Base-by-base conservation (phyloP, 305 asterid genomes). In the Rubia tinctorum region DNA sequence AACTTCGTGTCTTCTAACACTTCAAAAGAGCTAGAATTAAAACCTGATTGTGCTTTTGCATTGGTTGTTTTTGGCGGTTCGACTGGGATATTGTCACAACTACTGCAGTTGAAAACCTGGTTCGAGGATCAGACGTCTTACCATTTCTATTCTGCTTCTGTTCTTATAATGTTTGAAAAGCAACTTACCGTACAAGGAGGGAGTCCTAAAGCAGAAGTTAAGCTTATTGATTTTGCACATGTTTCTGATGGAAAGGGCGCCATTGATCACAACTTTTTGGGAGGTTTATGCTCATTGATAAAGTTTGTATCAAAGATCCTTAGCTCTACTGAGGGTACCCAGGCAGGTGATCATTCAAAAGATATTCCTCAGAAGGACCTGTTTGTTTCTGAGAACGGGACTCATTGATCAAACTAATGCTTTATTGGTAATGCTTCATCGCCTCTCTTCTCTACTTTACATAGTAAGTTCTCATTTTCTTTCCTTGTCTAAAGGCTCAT, bases 151-250 rank as follows among this genome's bases (percentile, higher is more conserved):
- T 74, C 90, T 39, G 78, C 85, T 78, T 84, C 88, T 13, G 55
- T 83, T 67, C 85, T 79, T 40, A 60, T 85, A 73, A 75, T 76
- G 75, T 85, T 71, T 58, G 85, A 87, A 68, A 81, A 83, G 68
- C 84, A 75, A 82, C 79, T 73, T 37, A 81, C 76, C 9, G 49
- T 77, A 65, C 66, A 77, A 66, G 86, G 87, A 67, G 76, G 69
- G 74, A 75, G 59, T 76, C 83, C 87, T 80, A 73, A 81, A 42
- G 85, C 96, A 34, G 88, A 83, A 53, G 84, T 91, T 81, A 91
- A 85, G 82, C 85, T 94, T n/a, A 85, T 91, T 61, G 98, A 94
- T 82, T 94, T 94, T 78, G 97, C 93, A 0, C 96, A 93, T 72
- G 97, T 77, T 62, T 64, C 71, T 15, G 83, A 76, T 71, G 87